Percentiles rank a stretch among this genome's conserved stretches.
phyloP scores from a whole-genome alignment of 202 grass and related monocot species.

The Panicum hallii region DNA sequence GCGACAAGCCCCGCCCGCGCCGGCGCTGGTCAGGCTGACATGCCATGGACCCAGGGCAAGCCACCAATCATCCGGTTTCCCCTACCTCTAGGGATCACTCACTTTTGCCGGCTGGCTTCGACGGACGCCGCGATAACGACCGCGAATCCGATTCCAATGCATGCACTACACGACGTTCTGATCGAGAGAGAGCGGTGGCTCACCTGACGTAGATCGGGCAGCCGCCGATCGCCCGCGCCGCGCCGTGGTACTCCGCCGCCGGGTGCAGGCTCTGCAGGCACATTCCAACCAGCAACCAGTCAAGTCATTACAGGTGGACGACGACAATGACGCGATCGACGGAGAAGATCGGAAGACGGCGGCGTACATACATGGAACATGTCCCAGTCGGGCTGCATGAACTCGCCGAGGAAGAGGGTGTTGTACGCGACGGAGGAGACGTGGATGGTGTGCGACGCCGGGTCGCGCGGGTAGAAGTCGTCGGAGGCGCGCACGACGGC shows the following conservation, averaged over 20 bases:
- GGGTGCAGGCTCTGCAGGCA: constrained; percentile 73
- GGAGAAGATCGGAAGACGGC: no score
- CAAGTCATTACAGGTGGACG: not conserved
- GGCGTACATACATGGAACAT: constrained; percentile 70
- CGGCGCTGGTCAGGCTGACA: not conserved
- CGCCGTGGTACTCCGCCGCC: constrained; percentile 87
- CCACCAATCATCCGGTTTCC: constrained; percentile 25
- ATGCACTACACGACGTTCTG: not conserved
- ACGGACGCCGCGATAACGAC: not conserved
- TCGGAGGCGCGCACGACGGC: constrained; percentile 85
- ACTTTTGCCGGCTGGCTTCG: not conserved
- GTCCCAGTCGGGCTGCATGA: constrained; percentile 97
- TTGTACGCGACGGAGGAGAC: constrained; percentile 84
- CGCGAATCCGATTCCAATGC: not conserved
- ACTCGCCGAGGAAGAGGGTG: constrained; percentile 87
- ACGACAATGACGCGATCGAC: no score
- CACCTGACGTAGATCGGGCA: constrained; percentile 73
- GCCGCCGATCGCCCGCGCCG: constrained; percentile 77
- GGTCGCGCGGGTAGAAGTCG: constrained; percentile 88
- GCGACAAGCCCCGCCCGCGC: not conserved
- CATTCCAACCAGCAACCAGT: not conserved
- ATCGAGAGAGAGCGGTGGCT: not conserved
- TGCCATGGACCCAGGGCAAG: constrained; percentile 3
- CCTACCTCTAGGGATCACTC: not conserved
- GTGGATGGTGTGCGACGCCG: constrained; percentile 85